Evolutionary conservation across 2,329 filamentous ascomycete species (phyloP).

Genomic region (Cladosporium sp.): DNA sequence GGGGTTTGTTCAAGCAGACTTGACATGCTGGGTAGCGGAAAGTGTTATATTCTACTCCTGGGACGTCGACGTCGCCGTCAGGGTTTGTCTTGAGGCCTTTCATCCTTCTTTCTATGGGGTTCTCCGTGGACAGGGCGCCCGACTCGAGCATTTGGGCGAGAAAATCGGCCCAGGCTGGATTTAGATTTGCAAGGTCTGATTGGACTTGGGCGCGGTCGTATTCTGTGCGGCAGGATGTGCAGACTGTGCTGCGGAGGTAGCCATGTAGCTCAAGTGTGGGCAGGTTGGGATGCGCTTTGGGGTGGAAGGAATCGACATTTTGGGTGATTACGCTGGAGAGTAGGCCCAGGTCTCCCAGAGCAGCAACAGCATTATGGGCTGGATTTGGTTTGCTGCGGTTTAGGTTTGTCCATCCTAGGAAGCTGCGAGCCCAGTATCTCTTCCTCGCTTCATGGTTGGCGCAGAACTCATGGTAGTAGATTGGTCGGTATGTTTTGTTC

Average conservation of each 20-base stretch:
- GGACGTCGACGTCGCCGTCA: constrained; percentile 89
- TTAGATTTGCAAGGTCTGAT: constrained; percentile 67
- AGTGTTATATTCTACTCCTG: constrained; percentile 78
- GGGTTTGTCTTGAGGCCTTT: constrained; percentile 80
- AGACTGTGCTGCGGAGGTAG: constrained; percentile 76
- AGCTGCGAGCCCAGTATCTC: constrained; percentile 93
- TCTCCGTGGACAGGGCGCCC: constrained; percentile 73
- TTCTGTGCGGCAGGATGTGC: constrained; percentile 70
- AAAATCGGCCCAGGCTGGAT: constrained; percentile 80
- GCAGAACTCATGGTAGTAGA: constrained; percentile 89
- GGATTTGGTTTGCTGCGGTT: constrained; percentile 73
- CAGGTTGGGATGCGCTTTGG: constrained; percentile 66
- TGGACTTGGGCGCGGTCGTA: constrained; percentile 73
- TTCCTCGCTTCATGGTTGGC: constrained; percentile 78
- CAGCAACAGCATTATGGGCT: constrained; percentile 71
- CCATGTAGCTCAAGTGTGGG: constrained; percentile 85
- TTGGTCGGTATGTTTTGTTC: constrained; percentile 85
- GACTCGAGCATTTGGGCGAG: constrained; percentile 66
- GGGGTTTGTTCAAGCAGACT: constrained; percentile 64
- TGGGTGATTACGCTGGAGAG: constrained; percentile 81
- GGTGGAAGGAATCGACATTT: constrained; percentile 95
- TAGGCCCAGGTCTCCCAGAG: constrained; percentile 67
- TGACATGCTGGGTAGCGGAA: constrained; percentile 92
- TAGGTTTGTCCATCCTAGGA: constrained; percentile 84
- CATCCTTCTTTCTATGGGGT: constrained; percentile 63